Base-by-base conservation (phyloP, 129 eudicot genomes). In the Arctium minus region DNA sequence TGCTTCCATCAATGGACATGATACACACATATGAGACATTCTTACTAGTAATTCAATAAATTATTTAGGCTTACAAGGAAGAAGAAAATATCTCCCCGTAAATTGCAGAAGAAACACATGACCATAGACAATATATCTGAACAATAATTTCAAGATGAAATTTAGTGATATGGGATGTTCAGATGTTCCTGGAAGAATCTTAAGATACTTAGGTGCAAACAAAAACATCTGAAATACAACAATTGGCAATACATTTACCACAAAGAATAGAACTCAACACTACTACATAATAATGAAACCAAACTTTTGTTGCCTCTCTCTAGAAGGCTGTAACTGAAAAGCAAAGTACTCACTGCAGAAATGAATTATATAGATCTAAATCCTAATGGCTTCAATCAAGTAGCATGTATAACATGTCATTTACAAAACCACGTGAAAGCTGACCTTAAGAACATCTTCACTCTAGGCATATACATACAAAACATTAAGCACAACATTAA, bases 1-100 rank as follows among this genome's bases (percentile, higher is more conserved):
- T 60, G 50, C 62, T 77, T 17, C 48, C 80, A 77, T 77, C 18
- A 32, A 73, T 73, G 56, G 30, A 50, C 79, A 48, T 50, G 37
- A 64, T 32, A 40, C 75, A 68, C 65, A 48, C 71, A 36, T 35
- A 37, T 36, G 48, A n/a, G 29, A 39, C 76, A 32, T 38, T 68
- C 74, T 42, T 38, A 67, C 8, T 36, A 30, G 72, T 77, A 77
- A 31, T 48, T 77, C 42, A 22, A 44, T 50, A 56, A 53, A 76
- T 72, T 37, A 72, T 17, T 32, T 37, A 72, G 10, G 42, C 42
- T 12, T 72, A 32, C 27, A 72, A 18, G 9, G 76, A 72, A 40
- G 27, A 72, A 35, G 11, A 33, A 6, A 22, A 33, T 37, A 17
- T 72, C 22, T 33, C 29, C n/a, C 71, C 5, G 4, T 67, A 67